phyloP scores from a whole-genome alignment of 805 yeast species.

The Saccharomycopsis sp. region DNA sequence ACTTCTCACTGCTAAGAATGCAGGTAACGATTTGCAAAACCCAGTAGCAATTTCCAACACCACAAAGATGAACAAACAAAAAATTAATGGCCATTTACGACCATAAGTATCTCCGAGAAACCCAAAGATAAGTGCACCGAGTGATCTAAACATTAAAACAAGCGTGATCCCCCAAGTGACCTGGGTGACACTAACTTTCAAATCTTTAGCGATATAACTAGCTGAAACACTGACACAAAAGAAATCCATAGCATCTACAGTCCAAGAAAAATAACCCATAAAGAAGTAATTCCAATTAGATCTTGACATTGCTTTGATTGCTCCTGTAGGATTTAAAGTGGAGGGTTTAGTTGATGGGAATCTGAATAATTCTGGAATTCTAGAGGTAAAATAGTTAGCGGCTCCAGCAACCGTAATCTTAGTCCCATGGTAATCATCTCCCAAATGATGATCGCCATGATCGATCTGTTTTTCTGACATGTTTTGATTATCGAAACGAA shows the following conservation, averaged over 20 bases:
- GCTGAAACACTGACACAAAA: conserved; percentile 51
- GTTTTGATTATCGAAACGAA: no score
- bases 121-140: conserved; percentile 66
- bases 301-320: not conserved
- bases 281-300: conserved; percentile 44
- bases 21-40: conserved; percentile 49
- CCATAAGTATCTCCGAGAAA: conserved; percentile 54
- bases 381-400: not conserved
- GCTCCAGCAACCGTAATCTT: not conserved
- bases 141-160: conserved; percentile 64
- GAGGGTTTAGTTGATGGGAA: not conserved
- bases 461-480: no score
- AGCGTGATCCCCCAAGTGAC: conserved; percentile 64
- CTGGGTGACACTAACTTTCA: conserved; percentile 40
- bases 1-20: conserved; percentile 57
- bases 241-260: conserved; percentile 62
- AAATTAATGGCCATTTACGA: conserved; percentile 49
- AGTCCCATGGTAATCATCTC: no score
- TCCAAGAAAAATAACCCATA: conserved; percentile 52
- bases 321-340: not conserved
- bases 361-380: not conserved
- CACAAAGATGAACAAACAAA: conserved; percentile 44
- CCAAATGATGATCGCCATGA: no score
- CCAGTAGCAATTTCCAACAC: conserved; percentile 61
- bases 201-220: conserved; percentile 37